Percentiles rank a stretch among this genome's conserved stretches.
Conservation (phyloP, 106 monocot species). For the Allium sativum region DNA sequence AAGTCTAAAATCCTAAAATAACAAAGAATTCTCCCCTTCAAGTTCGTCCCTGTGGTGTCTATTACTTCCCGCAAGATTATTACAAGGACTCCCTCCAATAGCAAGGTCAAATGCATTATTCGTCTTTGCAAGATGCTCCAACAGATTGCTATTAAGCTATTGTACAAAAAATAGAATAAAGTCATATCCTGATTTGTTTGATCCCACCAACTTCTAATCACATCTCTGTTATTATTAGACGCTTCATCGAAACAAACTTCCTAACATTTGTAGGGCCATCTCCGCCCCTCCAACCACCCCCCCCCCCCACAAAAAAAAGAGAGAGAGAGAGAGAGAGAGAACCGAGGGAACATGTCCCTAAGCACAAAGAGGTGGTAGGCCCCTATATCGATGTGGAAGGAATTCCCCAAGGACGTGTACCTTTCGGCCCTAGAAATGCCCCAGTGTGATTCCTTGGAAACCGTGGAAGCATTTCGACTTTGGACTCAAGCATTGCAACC, state of each 20-base stretch:
- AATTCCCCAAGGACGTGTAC: no score
- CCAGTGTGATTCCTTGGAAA: no score
- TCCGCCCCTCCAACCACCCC: slow-evolving; percentile 65
- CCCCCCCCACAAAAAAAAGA: no score
- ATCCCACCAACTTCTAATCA: slow-evolving; percentile 50
- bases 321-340: slow-evolving; percentile 14
- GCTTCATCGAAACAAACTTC: slow-evolving; percentile 49
- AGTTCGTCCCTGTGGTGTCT: slow-evolving; percentile 29
- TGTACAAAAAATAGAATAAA: slow-evolving; percentile 29
- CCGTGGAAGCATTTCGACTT: no score
- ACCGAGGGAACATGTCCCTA: slow-evolving; percentile 35
- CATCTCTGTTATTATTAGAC: slow-evolving; percentile 40
- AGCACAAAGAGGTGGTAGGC: slow-evolving; percentile 44
- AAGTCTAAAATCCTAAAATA: slow-evolving; percentile 38
- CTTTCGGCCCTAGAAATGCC: no score
- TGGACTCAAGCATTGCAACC: no score
- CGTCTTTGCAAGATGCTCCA: no score
- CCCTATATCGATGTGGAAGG: slow-evolving; percentile 16
- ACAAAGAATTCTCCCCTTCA: slow-evolving; percentile 32
- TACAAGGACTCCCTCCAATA: slow-evolving; percentile 60
- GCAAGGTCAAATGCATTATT: slow-evolving; percentile 23
- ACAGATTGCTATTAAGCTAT: slow-evolving; percentile 13
- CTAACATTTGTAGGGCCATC: slow-evolving; percentile 38
- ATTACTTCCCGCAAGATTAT: slow-evolving; percentile 57
- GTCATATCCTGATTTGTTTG: slow-evolving; percentile 35